Evolutionary conservation across 805 yeast genomes (phyloP), one percentile per base, ranked within the genome.

Genomic region (Hanseniaspora clermontiae): DNA sequence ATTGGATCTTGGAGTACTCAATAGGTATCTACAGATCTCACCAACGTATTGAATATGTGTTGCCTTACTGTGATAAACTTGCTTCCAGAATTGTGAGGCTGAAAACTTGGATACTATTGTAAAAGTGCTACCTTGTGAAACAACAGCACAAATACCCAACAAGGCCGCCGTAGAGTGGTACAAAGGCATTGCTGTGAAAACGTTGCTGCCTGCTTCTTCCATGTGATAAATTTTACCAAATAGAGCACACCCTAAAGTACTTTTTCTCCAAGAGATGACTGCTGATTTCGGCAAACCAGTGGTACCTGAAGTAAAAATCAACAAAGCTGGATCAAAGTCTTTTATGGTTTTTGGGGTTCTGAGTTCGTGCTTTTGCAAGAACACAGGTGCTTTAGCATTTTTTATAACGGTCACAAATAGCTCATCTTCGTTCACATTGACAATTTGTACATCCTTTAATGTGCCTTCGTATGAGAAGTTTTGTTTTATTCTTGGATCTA

Each of bases 211-310:
- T 6, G 68, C 59, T 24, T 47, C 56, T n/a, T 72, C 68, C 61
- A 87, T 74, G 58, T 80, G 77, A 72, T 84, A 77, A 43, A 87
- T 82, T 60, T 76, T 76, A 1, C 87, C 87, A 65, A 87, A 89
- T 29, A 87, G 65, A 1, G 75, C 69, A 1, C 87, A 72, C 1
- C 95, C 95, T 72, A 84, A 73, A 49, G 76, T 77, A 7, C 85
- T 78, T 68, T 89, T 90, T 63, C 88, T 77, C 96, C 96, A 89
- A 5, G 93, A 83, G 82, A 90, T 82, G 57, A 86, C 84, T 1
- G 95, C 97, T 5, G 96, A 85, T 68, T 90, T 90, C 15, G 97
- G 97, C 59, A 90, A 71, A 0, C 97, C 97, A 0, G 97, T 87
- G 7, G 97, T 91, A 42, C 97, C 97, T 0, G 95, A 86, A 0